Evolutionary conservation across 305 asterid species (phyloP).

Genomic region (Ajuga reptans): DNA sequence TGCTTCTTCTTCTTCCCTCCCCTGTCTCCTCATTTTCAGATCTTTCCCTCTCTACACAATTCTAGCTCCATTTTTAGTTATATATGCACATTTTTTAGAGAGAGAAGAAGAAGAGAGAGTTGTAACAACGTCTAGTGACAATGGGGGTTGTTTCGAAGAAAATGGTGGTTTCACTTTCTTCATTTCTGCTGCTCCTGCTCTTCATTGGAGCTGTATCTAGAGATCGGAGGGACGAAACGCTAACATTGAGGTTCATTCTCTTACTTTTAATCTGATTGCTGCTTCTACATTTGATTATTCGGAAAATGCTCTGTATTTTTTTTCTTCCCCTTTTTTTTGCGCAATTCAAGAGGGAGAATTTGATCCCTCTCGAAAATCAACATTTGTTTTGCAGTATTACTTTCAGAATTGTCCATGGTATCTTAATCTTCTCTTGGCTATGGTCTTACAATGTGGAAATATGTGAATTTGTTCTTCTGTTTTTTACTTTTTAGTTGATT

Average conservation of each 20-base stretch:
- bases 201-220: constrained; percentile 29
- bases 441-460: background rate
- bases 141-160: constrained; percentile 35
- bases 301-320: constrained; percentile 3
- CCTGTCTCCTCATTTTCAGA: background rate
- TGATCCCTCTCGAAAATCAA: background rate
- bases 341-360: background rate
- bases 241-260: constrained; percentile 28
- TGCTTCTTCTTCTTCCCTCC: constrained; percentile 20
- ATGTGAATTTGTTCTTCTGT: background rate
- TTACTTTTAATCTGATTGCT: background rate
- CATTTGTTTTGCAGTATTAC: background rate
- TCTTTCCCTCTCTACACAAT: background rate
- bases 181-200: constrained; percentile 29
- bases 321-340: background rate
- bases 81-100: background rate
- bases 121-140: constrained; percentile 10
- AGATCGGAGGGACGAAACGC: constrained; percentile 22
- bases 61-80: background rate
- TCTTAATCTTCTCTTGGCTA: background rate
- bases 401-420: background rate
- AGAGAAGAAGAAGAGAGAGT: constrained; percentile 9
- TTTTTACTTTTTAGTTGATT: background rate
- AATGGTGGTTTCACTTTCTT: constrained; percentile 23
- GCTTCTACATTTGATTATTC: background rate